Conservation (phyloP, 225 moss, liverwort and hornwort genomes). For the Physcomitrellopsis africana region DNA sequence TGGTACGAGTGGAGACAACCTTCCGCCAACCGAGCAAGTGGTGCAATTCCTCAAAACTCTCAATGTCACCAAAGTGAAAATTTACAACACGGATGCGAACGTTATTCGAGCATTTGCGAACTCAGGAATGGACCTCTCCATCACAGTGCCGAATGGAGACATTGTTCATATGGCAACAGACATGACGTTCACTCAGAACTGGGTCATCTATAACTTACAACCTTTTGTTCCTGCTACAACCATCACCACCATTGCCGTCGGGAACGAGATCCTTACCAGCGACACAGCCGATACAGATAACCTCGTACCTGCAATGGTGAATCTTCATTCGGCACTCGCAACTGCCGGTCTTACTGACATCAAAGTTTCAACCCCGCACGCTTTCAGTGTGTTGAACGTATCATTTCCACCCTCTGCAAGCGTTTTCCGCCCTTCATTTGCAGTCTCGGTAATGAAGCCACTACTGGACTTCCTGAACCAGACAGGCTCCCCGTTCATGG, state of each 20-base stretch:
- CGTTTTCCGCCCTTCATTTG: slow-evolving; percentile 56
- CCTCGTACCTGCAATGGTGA: slow-evolving; percentile 81
- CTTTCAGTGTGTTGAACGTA: slow-evolving; percentile 63
- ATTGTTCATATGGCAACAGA: slow-evolving; percentile 45
- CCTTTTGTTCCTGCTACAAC: slow-evolving; percentile 57
- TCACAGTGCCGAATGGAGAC: slow-evolving; percentile 52
- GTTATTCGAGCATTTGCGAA: slow-evolving; percentile 57
- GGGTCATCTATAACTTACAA: slow-evolving; percentile 72
- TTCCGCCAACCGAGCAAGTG: slow-evolving; percentile 45
- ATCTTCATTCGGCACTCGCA: slow-evolving; percentile 65
- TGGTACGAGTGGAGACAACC: slow-evolving; percentile 59
- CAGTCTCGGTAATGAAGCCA: slow-evolving; percentile 71
- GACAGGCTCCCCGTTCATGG: slow-evolving; percentile 67
- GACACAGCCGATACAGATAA: slow-evolving; percentile 51
- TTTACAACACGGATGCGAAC: slow-evolving; percentile 52
- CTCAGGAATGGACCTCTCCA: slow-evolving; percentile 56
- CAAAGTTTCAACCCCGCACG: slow-evolving; percentile 77
- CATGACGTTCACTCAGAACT: slow-evolving; percentile 61
- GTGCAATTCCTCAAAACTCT: slow-evolving; percentile 49
- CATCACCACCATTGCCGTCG: slow-evolving; percentile 71
- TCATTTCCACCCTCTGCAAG: slow-evolving; percentile 79
- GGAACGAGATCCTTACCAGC: slow-evolving; percentile 74
- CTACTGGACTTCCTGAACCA: slow-evolving; percentile 63
- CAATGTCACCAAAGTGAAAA: slow-evolving; percentile 56
- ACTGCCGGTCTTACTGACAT: slow-evolving; percentile 53